Evolutionary conservation across 331 rosid genomes (phyloP), one percentile per base, ranked within the genome.

Genomic region (Ulmus americana): DNA sequence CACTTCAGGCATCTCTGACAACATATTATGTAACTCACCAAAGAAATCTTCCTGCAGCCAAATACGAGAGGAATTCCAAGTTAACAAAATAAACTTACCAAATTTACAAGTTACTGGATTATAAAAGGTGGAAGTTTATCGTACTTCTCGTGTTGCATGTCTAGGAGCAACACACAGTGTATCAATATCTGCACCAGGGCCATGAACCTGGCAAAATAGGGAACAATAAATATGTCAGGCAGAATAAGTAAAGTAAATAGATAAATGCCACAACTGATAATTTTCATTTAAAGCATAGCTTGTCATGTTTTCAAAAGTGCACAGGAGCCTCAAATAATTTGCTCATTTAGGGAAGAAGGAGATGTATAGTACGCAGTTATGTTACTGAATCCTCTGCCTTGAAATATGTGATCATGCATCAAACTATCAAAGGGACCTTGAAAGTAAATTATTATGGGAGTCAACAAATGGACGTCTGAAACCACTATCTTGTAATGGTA

Each of bases 131-230:
- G 69, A 54, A 63, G 59, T 15, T 14, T 41, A 57, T 65, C 83
- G 64, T 74, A 94, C 99, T 54, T 94, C 95, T 84, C 99, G 84
- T 58, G 86, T 74, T 77, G 97, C 99, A 67, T 90, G 87, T 82
- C 91, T 90, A 47, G 99, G 99, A 49, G 96, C 99, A 70, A 94
- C 99, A 61, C 99, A 94, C 16, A 94, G 95, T 42, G 97, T 90
- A 70, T 94, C 97, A 55, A 90, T 90, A 74, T 94, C 99, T 39
- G 97, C 97, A 56, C 99, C 97, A 49, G 99, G 99, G 69, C 97
- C 95, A 79, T 94, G 95, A 66, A 94, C 99, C 99, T 94, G 63
- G 47, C 42, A 45, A 64, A 40, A 13, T 11, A 15, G 56, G 6
- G 14, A 41, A 44, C 10, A 44, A 47, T 18, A 10, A 61, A 60